phyloP scores from a whole-genome alignment of 2,329 filamentous ascomycete genomes.

The Monilinia polystroma region DNA sequence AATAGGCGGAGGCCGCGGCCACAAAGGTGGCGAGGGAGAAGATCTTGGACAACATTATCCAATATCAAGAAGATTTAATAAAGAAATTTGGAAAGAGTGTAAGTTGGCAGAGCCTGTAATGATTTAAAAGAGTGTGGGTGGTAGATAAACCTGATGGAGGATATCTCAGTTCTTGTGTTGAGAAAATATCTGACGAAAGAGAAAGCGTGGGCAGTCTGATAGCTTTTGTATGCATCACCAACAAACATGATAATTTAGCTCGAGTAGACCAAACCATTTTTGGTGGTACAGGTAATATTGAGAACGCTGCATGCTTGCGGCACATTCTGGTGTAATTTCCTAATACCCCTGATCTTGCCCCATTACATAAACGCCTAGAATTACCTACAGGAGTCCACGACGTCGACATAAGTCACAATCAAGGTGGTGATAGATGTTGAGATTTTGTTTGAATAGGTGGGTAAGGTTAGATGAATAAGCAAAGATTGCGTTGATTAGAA shows the following conservation, averaged over 20 bases:
- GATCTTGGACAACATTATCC: conserved; percentile 20
- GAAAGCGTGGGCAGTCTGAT: neutral
- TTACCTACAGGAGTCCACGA: neutral
- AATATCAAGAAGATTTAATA: neutral
- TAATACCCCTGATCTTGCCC: conserved; percentile 8
- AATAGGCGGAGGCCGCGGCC: conserved; percentile 12
- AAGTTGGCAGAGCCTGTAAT: conserved; percentile 17
- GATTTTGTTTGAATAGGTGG: neutral
- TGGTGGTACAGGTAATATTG: neutral
- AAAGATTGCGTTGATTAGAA: neutral
- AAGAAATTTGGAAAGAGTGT: conserved; percentile 18
- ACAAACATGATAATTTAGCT: neutral
- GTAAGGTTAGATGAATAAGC: neutral
- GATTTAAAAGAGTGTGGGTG: conserved; percentile 9
- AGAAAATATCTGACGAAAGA: conserved; percentile 15
- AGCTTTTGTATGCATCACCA: conserved; percentile 17
- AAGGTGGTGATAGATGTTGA: neutral
- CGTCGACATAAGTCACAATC: neutral
- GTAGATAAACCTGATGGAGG: conserved; percentile 3
- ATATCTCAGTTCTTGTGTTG: conserved; percentile 1
- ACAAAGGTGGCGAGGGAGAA: conserved; percentile 15
- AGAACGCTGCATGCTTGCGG: neutral
- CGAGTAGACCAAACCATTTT: neutral
- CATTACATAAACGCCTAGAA: neutral
- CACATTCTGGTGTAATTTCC: conserved; percentile 17